phyloP scores from a whole-genome alignment of 108 stramenopile species.

The Cyclotella baltica region DNA sequence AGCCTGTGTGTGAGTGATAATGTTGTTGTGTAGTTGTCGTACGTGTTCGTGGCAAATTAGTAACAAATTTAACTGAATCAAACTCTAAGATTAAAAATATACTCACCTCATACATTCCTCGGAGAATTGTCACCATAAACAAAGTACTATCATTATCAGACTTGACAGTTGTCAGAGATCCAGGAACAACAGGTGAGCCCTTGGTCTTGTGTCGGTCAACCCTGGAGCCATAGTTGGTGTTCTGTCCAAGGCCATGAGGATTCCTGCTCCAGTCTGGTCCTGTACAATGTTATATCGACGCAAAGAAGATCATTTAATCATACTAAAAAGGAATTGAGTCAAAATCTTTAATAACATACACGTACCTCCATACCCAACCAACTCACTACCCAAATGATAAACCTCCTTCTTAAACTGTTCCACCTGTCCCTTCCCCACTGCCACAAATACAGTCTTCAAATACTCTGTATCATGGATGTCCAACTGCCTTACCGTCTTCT shows the following conservation, averaged over 20 bases:
- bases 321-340: not conserved
- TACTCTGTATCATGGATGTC: conserved; percentile 89
- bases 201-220: conserved; percentile 83
- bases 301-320: not conserved
- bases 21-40: not conserved
- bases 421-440: conserved; percentile 73
- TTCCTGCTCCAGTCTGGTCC: conserved; percentile 87
- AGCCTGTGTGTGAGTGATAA: conserved; percentile 36
- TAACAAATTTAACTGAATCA: not conserved
- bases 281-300: not conserved
- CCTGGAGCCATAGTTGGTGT: conserved; percentile 71
- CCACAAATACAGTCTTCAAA: conserved; percentile 90
- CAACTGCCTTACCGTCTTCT: conserved; percentile 72
- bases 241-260: conserved; percentile 71
- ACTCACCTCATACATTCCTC: conserved; percentile 83
- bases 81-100: not conserved
- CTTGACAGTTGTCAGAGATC: conserved; percentile 76
- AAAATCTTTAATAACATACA: not conserved
- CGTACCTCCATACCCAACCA: conserved; percentile 89
- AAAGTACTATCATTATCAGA: conserved; percentile 84
- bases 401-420: conserved; percentile 73
- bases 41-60: not conserved
- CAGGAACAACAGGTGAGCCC: conserved; percentile 95
- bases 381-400: conserved; percentile 70
- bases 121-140: conserved; percentile 92